These are phyloP conservation scores for Macrophomina tecta DNA, from an alignment of 2,329 filamentous ascomycete genomes.

Conservation along the genomic window DNA sequence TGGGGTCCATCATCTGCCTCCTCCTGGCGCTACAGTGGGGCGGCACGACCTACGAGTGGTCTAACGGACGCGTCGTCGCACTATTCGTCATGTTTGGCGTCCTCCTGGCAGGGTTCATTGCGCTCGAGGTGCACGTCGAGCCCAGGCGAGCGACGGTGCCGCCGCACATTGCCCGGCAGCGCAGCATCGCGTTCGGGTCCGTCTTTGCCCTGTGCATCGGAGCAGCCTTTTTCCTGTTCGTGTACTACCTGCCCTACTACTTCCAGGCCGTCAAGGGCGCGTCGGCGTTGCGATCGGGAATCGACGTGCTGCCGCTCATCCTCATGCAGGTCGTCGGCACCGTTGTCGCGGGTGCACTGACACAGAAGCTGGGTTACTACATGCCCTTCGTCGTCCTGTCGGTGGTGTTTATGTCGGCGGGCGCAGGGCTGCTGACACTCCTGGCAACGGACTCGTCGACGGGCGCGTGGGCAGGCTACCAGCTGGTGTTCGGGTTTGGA, in stretches of 20 bases:
- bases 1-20: conserved; percentile 42
- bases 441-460: conserved; percentile 24
- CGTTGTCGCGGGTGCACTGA: conserved; percentile 39
- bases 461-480: conserved; percentile 38
- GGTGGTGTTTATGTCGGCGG: conserved; percentile 38
- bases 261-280: conserved; percentile 53
- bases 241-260: conserved; percentile 50
- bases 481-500: conserved; percentile 41
- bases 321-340: conserved; percentile 35
- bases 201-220: conserved; percentile 44
- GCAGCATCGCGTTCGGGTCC: conserved; percentile 38
- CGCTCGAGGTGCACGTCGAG: conserved; percentile 35
- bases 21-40: conserved; percentile 47
- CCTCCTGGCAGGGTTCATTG: conserved; percentile 29
- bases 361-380: conserved; percentile 32
- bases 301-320: conserved; percentile 39
- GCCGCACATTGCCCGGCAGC: conserved; percentile 35
- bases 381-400: conserved; percentile 44
- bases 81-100: conserved; percentile 27
- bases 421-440: conserved; percentile 36
- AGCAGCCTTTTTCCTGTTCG: conserved; percentile 32
- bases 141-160: conserved; percentile 39
- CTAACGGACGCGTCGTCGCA: conserved; percentile 30
- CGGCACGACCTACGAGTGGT: conserved; percentile 34
- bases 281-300: conserved; percentile 43